These are phyloP conservation scores for Arthrobotrys pseudoclavata DNA, from an alignment of 2,329 filamentous ascomycete genomes.

Conservation along the genomic window DNA sequence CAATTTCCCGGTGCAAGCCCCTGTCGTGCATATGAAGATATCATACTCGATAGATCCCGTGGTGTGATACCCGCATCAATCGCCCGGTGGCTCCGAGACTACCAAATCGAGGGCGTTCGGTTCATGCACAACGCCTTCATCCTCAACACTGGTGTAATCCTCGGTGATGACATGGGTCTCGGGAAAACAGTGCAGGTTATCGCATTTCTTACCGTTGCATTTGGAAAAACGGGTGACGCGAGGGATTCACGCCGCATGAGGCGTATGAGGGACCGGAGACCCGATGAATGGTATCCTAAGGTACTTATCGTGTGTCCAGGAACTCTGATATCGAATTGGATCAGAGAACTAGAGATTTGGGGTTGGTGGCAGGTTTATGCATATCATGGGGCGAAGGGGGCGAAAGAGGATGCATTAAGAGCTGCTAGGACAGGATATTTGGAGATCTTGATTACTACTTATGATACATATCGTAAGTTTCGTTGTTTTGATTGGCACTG, in stretches of 20 bases:
- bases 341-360: slow-evolving; percentile 86
- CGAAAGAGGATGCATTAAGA: slow-evolving; percentile 78
- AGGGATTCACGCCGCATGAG: slow-evolving; percentile 88
- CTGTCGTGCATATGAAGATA: slow-evolving; percentile 79
- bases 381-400: slow-evolving; percentile 78
- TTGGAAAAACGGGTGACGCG: slow-evolving; percentile 92
- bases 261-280: slow-evolving; percentile 75
- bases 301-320: slow-evolving; percentile 90
- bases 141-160: slow-evolving; percentile 87
- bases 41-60: slow-evolving; percentile 79
- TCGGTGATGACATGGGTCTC: slow-evolving; percentile 97
- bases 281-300: slow-evolving; percentile 81
- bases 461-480: slow-evolving; percentile 78
- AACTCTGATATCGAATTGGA: slow-evolving; percentile 91
- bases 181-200: slow-evolving; percentile 98
- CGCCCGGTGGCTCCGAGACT: slow-evolving; percentile 90
- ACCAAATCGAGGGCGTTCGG: slow-evolving; percentile 85
- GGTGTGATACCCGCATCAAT: slow-evolving; percentile 89
- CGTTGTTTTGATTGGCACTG: not conserved
- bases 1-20: slow-evolving; percentile 80
- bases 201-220: slow-evolving; percentile 89
- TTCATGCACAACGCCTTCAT: slow-evolving; percentile 92
- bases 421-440: slow-evolving; percentile 81
- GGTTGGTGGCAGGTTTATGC: slow-evolving; percentile 93
- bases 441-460: slow-evolving; percentile 95